phyloP scores from a whole-genome alignment of 306 rosid species.

The Pueraria montana region DNA sequence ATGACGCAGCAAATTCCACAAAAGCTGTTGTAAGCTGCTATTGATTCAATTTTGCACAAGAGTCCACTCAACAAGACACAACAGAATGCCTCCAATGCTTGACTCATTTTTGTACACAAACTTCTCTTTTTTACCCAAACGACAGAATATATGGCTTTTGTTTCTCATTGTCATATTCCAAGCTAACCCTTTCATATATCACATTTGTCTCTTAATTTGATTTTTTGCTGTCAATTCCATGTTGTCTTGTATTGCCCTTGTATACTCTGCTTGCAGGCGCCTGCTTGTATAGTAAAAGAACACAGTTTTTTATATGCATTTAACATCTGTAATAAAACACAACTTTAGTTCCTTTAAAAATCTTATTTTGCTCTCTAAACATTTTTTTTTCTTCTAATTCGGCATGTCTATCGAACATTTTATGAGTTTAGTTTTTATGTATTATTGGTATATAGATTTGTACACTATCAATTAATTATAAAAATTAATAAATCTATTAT shows the following conservation, averaged over 20 bases:
- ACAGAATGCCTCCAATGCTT: slow-evolving; percentile 45
- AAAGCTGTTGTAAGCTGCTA: background rate
- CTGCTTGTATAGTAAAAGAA: background rate
- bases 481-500: no score
- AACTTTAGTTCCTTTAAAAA: background rate
- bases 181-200: slow-evolving; percentile 21
- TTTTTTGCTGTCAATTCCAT: slow-evolving; percentile 42
- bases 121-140: slow-evolving; percentile 25
- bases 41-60: slow-evolving; percentile 44
- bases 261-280: slow-evolving; percentile 36
- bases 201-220: slow-evolving; percentile 50
- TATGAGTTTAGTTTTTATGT: background rate
- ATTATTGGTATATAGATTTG: background rate
- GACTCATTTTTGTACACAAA: slow-evolving; percentile 32
- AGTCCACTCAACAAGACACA: slow-evolving; percentile 50
- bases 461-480: background rate
- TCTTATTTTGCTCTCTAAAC: slow-evolving; percentile 3
- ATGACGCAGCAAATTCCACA: slow-evolving; percentile 10
- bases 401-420: background rate
- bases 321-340: background rate
- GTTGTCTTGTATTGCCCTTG: no score
- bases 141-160: background rate
- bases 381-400: background rate
- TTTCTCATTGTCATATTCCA: slow-evolving; percentile 44
- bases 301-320: background rate